Conservation (phyloP, 163 green algal species). For the Coccomyxa subellipsoidea region DNA sequence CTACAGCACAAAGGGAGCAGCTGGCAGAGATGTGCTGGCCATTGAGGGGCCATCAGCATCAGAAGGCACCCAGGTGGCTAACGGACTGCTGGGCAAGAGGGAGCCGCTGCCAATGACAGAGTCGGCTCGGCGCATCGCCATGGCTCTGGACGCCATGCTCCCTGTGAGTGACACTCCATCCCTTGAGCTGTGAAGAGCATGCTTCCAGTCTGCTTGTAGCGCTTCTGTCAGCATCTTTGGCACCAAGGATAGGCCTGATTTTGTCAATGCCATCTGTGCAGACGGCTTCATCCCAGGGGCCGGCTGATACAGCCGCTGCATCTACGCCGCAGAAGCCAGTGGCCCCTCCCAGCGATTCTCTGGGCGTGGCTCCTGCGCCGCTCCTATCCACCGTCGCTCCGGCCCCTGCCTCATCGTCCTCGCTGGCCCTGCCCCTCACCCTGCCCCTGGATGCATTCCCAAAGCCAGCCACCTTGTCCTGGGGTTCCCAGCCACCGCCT, state of each 20-base stretch:
- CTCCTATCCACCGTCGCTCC: not conserved
- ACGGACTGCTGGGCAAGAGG: not conserved
- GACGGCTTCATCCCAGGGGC: not conserved
- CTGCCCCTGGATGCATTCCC: not conserved
- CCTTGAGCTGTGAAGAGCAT: too few relatives aligned
- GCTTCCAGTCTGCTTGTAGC: not conserved
- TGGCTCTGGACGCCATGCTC: not conserved
- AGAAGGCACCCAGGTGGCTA: not conserved
- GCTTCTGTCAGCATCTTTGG: not conserved
- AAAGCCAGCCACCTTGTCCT: not conserved
- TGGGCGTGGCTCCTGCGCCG: not conserved
- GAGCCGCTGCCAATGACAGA: not conserved
- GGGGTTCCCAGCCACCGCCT: not conserved
- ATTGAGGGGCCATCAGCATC: not conserved
- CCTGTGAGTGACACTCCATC: not conserved
- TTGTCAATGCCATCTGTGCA: not conserved
- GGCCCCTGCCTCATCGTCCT: not conserved
- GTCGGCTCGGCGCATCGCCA: not conserved
- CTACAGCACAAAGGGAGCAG: not conserved
- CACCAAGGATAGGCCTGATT: not conserved
- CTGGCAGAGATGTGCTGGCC: not conserved
- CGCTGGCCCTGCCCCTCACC: not conserved
- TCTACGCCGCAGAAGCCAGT: not conserved
- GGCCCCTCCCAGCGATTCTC: not conserved
- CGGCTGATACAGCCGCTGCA: not conserved